A percentile compares a stretch with the other conserved stretches of the same genome.
phyloP scores from a whole-genome alignment of 2,329 filamentous ascomycete genomes.

The Penicillium frequentans region DNA sequence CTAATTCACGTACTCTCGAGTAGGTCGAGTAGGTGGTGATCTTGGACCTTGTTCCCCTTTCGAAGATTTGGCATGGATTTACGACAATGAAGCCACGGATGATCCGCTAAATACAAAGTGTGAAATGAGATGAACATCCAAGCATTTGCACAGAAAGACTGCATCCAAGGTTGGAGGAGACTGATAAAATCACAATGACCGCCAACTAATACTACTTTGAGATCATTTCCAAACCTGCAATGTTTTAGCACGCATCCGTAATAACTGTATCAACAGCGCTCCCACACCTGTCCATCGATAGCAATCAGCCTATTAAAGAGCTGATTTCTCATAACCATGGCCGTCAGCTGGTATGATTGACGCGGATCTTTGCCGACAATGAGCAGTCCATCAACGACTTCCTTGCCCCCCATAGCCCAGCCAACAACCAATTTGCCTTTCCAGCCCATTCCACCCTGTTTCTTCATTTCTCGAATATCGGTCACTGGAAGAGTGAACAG shows the following conservation, averaged over 20 bases:
- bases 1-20: neutral
- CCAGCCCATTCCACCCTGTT: conserved; percentile 79
- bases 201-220: neutral
- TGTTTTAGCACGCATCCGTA: conserved; percentile 19
- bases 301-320: conserved; percentile 76
- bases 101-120: neutral
- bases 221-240: conserved; percentile 26
- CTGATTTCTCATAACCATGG: conserved; percentile 71
- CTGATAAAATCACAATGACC: neutral
- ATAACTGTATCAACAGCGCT: conserved; percentile 59
- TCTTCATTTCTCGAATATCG: conserved; percentile 71
- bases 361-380: conserved; percentile 58
- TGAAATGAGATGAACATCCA: neutral
- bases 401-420: conserved; percentile 68
- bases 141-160: neutral
- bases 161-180: no score
- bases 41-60: no score
- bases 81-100: neutral
- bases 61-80: neutral
- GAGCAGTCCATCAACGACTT: conserved; percentile 73
- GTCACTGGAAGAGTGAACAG: conserved; percentile 68
- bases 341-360: conserved; percentile 63
- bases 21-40: neutral
- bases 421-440: conserved; percentile 80
- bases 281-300: conserved; percentile 82